Evolutionary conservation across 192 early-diverging fungal genomes (phyloP), one percentile per base, ranked within the genome.

Genomic region (Pecoramyces ruminantium): DNA sequence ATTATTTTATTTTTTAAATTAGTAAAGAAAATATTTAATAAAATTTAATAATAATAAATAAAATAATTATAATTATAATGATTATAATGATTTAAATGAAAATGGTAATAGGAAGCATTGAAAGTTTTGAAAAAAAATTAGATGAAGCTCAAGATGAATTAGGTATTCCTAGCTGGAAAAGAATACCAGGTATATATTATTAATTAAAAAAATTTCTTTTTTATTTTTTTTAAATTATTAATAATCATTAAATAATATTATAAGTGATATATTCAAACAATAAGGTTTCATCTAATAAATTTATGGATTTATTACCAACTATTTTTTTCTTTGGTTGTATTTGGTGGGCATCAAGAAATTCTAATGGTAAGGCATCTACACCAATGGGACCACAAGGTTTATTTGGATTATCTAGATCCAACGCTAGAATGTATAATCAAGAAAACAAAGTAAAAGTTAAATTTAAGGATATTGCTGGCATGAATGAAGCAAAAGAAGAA

Each of bases 401-500:
- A 51, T 97, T 99, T 88, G 96, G 96, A 42, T 93, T 99, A 78
- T 96, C 96, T 77, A 98, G 98, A 86, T 95, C 93, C 78, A 92
- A 94, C 42, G 98, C 98, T 29, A 95, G 94, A 86, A 86, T 99
- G 88, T 99, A 93, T 87, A 99, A 98, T 89, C 94, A 97, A 84
- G 96, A 99, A 84, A 94, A 93, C 1, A 95, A 97, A 58, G 93
- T 99, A 79, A 91, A 94, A 81, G 94, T 99, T 67, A 97, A 97
- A 83, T 99, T 99, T 86, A 97, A 97, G 90, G 97, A 99, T 85
- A 97, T 99, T 1, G 98, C 98, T 16, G 98, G 98, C 14, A 95
- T 95, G 86, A 97, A 99, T 88, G 98, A 99, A 84, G 98, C 97
- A 58, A 99, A 99, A 89, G 93, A 95, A 83, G 98, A 99, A 87